Conservation (phyloP, 2,329 filamentous ascomycete species). For the Sordariomycetes sp. region DNA sequence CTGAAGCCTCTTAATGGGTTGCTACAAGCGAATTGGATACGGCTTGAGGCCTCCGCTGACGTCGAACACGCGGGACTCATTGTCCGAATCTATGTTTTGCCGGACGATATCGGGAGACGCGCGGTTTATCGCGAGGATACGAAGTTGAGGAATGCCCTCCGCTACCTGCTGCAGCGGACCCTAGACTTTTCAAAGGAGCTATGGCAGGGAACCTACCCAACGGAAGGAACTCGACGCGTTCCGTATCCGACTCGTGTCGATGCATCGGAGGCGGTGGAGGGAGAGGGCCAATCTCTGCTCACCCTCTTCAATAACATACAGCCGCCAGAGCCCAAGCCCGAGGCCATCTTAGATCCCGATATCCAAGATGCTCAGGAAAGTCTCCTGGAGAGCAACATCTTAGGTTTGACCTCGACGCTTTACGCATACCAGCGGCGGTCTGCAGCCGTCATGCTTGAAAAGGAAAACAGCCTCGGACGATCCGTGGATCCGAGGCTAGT, state of each 20-base stretch:
- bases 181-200: conserved; percentile 40
- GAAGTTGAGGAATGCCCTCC: conserved; percentile 29
- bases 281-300: conserved; percentile 27
- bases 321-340: conserved; percentile 47
- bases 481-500: conserved; percentile 64
- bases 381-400: conserved; percentile 37
- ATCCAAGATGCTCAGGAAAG: conserved; percentile 38
- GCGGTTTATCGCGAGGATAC: conserved; percentile 33
- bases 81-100: conserved; percentile 47
- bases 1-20: conserved; percentile 16
- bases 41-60: conserved; percentile 22
- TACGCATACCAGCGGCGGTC: conserved; percentile 73
- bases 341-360: conserved; percentile 32
- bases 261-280: neutral
- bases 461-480: conserved; percentile 52
- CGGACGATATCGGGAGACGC: conserved; percentile 47
- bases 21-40: conserved; percentile 25
- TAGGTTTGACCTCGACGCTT: conserved; percentile 49
- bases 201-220: conserved; percentile 26
- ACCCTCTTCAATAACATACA: conserved; percentile 62
- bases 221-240: neutral
- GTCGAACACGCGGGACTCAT: conserved; percentile 11
- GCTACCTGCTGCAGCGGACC: conserved; percentile 27
- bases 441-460: conserved; percentile 71
- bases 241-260: neutral